Conservation (phyloP, 768 basidiomycete species). For the Auriscalpium orientale region DNA sequence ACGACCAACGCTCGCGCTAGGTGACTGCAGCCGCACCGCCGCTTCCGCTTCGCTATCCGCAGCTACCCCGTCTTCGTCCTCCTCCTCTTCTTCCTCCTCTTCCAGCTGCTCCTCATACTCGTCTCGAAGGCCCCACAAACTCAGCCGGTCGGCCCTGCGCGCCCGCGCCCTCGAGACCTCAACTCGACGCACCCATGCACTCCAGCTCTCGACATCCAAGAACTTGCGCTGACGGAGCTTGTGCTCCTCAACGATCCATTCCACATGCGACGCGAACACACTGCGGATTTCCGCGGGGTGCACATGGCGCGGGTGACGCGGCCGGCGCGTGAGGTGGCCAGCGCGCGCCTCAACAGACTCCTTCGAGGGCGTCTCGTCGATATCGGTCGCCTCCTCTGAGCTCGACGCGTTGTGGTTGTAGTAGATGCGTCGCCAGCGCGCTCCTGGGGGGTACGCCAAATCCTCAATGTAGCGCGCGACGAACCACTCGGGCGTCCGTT, state of each 20-base stretch:
- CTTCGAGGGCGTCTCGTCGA: neutral
- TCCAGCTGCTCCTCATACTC: neutral
- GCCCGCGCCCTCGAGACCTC: neutral
- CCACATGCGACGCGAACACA: constrained; percentile 45
- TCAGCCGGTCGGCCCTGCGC: neutral
- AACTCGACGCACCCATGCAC: neutral
- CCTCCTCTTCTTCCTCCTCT: too few species aligned
- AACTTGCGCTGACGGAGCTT: constrained; percentile 12
- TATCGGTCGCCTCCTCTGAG: constrained; percentile 3
- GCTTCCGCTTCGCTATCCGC: too few species aligned
- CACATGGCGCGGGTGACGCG: constrained; percentile 39
- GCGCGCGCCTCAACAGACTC: constrained; percentile 8
- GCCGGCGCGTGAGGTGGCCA: constrained; percentile 21
- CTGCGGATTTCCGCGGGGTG: constrained; percentile 43
- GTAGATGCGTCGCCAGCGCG: constrained; percentile 29
- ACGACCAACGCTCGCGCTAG: too few species aligned
- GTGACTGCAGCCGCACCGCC: too few species aligned
- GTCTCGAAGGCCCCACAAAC: neutral
- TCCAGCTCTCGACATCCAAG: neutral
- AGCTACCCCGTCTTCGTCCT: neutral
- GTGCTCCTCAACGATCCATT: constrained; percentile 52
- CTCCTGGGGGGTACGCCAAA: constrained; percentile 19
- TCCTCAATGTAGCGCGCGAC: constrained; percentile 32
- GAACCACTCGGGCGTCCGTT: constrained; percentile 45
- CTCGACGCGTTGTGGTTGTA: constrained; percentile 17